Conservation (phyloP, 345 rosid species). For the Gossypium anomalum region DNA sequence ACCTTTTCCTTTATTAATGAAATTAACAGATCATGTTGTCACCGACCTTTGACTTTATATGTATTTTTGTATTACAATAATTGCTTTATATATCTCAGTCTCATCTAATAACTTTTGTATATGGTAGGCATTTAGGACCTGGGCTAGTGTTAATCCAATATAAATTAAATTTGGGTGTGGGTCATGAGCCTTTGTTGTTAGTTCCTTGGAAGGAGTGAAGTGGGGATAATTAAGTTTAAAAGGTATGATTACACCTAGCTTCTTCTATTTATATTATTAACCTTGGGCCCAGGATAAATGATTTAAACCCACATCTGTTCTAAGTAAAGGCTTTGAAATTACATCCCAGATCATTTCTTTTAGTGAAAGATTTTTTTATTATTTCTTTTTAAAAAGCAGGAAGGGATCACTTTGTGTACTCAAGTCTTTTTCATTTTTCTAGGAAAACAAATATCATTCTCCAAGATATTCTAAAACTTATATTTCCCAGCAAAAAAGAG, state of each 20-base stretch:
- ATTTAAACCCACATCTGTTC: neutral
- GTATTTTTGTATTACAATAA: neutral
- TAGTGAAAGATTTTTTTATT: neutral
- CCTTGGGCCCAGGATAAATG: no score
- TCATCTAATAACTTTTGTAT: neutral
- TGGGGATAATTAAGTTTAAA: neutral
- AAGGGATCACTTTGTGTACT: neutral
- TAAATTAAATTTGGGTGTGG: neutral
- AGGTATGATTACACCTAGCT: neutral
- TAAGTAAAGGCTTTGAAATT: neutral
- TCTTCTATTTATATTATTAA: neutral
- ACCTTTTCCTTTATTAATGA: neutral
- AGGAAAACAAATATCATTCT: neutral
- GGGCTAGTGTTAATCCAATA: neutral
- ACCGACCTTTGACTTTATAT: neutral
- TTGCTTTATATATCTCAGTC: neutral
- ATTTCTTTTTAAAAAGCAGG: neutral
- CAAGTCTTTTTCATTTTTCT: neutral
- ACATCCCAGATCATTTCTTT: neutral
- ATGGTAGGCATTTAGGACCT: neutral
- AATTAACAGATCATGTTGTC: neutral
- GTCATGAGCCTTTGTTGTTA: neutral
- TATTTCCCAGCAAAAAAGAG: neutral
- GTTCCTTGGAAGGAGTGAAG: neutral
- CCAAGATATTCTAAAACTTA: neutral